Conservation (phyloP, 306 rosid genomes). For the Ceratonia siliqua region DNA sequence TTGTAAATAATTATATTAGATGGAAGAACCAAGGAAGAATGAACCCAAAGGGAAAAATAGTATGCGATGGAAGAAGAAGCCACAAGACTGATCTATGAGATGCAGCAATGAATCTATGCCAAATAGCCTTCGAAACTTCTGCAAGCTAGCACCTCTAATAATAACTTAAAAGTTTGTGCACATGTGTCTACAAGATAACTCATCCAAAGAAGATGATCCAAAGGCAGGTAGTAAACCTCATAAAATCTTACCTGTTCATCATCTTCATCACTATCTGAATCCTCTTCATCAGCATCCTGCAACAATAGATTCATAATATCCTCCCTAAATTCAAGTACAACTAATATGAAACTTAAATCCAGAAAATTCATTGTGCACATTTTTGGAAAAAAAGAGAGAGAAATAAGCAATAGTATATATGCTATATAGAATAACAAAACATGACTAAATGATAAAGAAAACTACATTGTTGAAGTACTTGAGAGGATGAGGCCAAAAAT, state of each 20-base stretch:
- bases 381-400: neutral
- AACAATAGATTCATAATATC: constrained; percentile 17
- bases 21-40: no score
- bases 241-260: constrained; percentile 38
- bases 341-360: neutral
- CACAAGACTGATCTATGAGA: neutral
- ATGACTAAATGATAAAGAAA: neutral
- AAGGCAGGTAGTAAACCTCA: neutral
- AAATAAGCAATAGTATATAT: neutral
- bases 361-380: neutral
- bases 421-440: neutral
- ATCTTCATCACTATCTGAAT: constrained; percentile 51
- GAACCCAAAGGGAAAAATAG: neutral
- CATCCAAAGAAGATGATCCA: neutral
- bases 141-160: neutral
- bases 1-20: no score
- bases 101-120: neutral
- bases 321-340: neutral
- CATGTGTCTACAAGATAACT: neutral
- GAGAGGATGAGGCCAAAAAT: constrained; percentile 79
- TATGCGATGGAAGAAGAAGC: neutral
- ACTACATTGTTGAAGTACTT: constrained; percentile 70
- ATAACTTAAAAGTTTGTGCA: neutral
- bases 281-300: constrained; percentile 70
- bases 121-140: neutral